Evolutionary conservation across 2,329 filamentous ascomycete species (phyloP).

Genomic region (Aureobasidium namibiae): DNA sequence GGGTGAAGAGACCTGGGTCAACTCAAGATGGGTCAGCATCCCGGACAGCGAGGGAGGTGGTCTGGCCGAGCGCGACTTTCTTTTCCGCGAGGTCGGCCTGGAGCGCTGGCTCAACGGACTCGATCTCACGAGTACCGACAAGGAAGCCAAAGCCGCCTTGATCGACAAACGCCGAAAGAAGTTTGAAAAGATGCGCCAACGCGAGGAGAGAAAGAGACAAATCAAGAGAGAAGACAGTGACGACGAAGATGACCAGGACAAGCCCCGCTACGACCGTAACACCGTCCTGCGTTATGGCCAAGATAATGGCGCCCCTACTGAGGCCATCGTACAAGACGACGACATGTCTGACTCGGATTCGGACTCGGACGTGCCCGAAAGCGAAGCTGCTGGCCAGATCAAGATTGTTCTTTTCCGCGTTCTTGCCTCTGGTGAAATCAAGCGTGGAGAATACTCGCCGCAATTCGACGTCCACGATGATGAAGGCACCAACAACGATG

Average conservation of each 20-base stretch:
- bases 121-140: constrained; percentile 66
- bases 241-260: constrained; percentile 38
- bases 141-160: constrained; percentile 68
- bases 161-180: constrained; percentile 49
- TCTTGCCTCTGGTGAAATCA: constrained; percentile 90
- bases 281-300: constrained; percentile 72
- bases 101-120: constrained; percentile 95
- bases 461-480: constrained; percentile 97
- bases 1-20: constrained; percentile 98
- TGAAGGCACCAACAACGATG: constrained; percentile 50
- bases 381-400: constrained; percentile 93
- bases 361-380: constrained; percentile 75
- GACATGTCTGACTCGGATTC: constrained; percentile 59
- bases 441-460: constrained; percentile 94
- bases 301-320: constrained; percentile 65
- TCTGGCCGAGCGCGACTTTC: constrained; percentile 88
- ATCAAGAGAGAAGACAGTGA: constrained; percentile 56
- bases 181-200: constrained; percentile 29
- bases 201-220: constrained; percentile 75
- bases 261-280: constrained; percentile 34
- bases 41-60: constrained; percentile 86
- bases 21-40: constrained; percentile 94
- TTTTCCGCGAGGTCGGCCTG: constrained; percentile 92
- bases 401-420: constrained; percentile 96
- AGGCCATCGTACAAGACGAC: constrained; percentile 61